Evolutionary conservation across 805 yeast species (phyloP), one percentile per base, ranked within the genome.

Genomic region (Wickerhamiella sergipiensis): DNA sequence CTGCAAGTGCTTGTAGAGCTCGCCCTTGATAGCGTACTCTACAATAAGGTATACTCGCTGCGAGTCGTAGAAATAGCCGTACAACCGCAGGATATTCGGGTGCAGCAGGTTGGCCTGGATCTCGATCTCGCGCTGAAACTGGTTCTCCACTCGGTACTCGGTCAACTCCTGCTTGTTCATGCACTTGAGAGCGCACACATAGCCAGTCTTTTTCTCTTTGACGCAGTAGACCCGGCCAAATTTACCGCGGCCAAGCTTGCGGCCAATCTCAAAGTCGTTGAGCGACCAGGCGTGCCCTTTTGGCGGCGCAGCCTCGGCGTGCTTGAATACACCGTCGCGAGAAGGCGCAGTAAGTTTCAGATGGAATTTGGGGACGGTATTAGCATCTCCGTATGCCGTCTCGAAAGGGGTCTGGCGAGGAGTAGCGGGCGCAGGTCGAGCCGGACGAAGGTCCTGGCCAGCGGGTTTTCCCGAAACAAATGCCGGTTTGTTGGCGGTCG

Each of bases 221-320:
- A 83, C 97, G 62, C 95, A 85, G 66, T 87, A 89, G 1, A 92
- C 97, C 59, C 79, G 80, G 8, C 98, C 98, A 60, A 89, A 81
- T 64, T 88, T 87, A 6, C 98, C 98, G 62, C 85, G 87, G 0
- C 97, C 98, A 47, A 90, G 72, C 52, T 83, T 80, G 50, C 81
- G 76, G 17, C 97, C 97, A 43, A 90, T 75, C 58, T 88, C 95
- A 67, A 90, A 90, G 61, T 85, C 92, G 26, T 71, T 67, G 21
- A 80, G 65, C 0, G 74, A 57, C 57, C 70, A 74, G 2, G 40
- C 19, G 5, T 18, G 40, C 40, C 4, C 40, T 12, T 9, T 29
- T 3, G 33, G 33, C 19, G 19, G 6, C 5, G 40, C 7, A 6
- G 18, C 4, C 40, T 36, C 19, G 10, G 3, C 15, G 40, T 18